Percentiles rank a stretch among this genome's conserved stretches.
Evolutionary conservation across 176 grass and related monocot genomes (phyloP).

Genomic region (Canna indica): DNA sequence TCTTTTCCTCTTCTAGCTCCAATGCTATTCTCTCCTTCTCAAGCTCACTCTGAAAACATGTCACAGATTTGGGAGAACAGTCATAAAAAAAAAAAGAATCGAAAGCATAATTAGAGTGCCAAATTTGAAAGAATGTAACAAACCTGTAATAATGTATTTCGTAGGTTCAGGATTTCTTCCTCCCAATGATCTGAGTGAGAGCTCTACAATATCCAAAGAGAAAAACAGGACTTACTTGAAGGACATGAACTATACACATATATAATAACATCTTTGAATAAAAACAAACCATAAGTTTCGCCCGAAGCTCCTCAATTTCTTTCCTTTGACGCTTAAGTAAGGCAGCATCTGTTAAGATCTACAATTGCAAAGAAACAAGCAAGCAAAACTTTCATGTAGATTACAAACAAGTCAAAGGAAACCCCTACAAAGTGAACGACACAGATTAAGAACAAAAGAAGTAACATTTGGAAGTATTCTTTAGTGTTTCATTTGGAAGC

Average conservation of each 20-base stretch:
- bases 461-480: neutral
- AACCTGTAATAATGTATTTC: constrained; percentile 88
- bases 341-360: constrained; percentile 97
- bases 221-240: constrained; percentile 16
- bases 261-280: constrained; percentile 11
- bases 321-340: constrained; percentile 84
- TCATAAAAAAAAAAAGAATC: constrained; percentile 6
- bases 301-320: constrained; percentile 86
- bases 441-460: neutral
- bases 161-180: constrained; percentile 80
- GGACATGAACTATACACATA: neutral
- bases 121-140: neutral
- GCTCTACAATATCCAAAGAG: constrained; percentile 37
- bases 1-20: constrained; percentile 92
- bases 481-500: too few relatives aligned
- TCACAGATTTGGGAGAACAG: constrained; percentile 4
- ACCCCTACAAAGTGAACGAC: neutral
- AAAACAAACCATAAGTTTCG: constrained; percentile 49
- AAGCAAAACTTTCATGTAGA: constrained; percentile 12
- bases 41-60: constrained; percentile 62
- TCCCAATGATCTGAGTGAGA: constrained; percentile 91
- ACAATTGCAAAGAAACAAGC: constrained; percentile 25
- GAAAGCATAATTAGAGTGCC: neutral
- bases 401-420: neutral
- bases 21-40: constrained; percentile 92